Base-by-base conservation (phyloP, 2,329 filamentous ascomycete genomes). In the Pseudogymnoascus destructans region DNA sequence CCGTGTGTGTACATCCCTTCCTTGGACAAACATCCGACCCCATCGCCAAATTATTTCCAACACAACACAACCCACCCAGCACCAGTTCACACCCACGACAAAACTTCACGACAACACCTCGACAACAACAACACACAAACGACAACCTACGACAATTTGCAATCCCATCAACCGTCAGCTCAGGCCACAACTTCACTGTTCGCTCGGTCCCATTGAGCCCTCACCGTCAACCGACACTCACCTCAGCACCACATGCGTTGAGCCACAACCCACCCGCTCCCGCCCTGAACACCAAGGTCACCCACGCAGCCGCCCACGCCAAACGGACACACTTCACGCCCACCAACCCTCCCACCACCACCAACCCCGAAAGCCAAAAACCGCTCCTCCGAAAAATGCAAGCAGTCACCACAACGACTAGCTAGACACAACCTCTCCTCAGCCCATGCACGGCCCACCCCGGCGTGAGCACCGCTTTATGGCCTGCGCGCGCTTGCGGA, bases 151-250 rank as follows among this genome's bases (percentile, higher is more conserved):
- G 36, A 40, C 36, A 40, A 40, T 54, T 25, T 19, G 7, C 42
- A 49, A 49, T 49, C 25, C 25, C 7, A 49, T 49, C 23, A 32
- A 25, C 13, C 21, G 30, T 6, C 46, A 54, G 36, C 36, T 40
- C 46, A 32, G 27, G 21, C 46, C 46, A 54, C 46, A 54, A 32
- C 46, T 54, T 54, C 46, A 54, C 46, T 54, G 46, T 54, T 54
- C 27, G 46, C 27, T 19, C 23, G 46, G 23, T 54, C 46, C 46
- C 46, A 54, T 54, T 54, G 46, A 54, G 27, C 46, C 7, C 23
- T 30, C 46, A 32, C 23, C 46, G 21, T 25, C 15, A 21, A 19
- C 36, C 36, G 36, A 21, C n/a, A n/a, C 32, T 33, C 32, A 33
- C 32, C 25, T 27, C 25, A 27, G 32, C 32, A 36, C 17, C 36